Conservation (phyloP, 2,329 filamentous ascomycete species). For the Botrytis aclada region DNA sequence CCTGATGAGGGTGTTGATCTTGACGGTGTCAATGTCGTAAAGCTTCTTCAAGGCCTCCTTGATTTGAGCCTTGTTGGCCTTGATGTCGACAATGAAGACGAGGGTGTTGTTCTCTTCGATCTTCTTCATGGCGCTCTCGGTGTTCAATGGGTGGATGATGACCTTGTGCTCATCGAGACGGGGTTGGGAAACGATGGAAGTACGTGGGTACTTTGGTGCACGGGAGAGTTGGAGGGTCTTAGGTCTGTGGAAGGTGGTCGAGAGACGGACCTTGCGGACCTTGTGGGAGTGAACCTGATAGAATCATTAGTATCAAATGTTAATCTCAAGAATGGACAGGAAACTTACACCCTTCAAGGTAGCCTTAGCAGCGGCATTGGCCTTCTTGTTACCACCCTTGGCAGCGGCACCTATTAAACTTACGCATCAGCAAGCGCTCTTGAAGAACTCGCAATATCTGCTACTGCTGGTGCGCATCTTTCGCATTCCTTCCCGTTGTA, state of each 20-base stretch:
- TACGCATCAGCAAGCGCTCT: constrained; percentile 71
- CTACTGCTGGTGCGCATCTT: constrained; percentile 54
- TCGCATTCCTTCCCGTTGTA: constrained; percentile 21
- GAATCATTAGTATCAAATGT: constrained; percentile 28
- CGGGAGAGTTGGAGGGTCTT: constrained; percentile 94
- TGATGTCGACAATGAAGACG: constrained; percentile 93
- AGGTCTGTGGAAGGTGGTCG: constrained; percentile 94
- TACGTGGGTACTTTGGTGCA: constrained; percentile 93
- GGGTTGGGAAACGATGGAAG: constrained; percentile 84
- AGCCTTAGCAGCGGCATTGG: constrained; percentile 91
- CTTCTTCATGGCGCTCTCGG: constrained; percentile 99
- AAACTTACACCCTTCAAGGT: constrained; percentile 88
- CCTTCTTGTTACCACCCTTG: constrained; percentile 71
- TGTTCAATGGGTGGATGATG: constrained; percentile 98
- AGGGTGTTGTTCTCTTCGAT: constrained; percentile 99
- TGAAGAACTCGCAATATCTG: constrained; percentile 72
- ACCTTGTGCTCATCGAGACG: constrained; percentile 97
- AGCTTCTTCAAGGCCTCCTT: constrained; percentile 98
- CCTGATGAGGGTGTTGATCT: constrained; percentile 99
- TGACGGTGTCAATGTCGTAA: constrained; percentile 96
- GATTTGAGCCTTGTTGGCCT: constrained; percentile 99
- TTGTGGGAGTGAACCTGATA: constrained; percentile 71
- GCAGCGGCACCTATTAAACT: constrained; percentile 53
- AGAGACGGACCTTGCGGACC: constrained; percentile 87
- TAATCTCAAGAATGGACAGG: constrained; percentile 42